Evolutionary conservation across 176 grass and related monocot genomes (phyloP).

Genomic region (sorghum (Sorghum bicolor)): Sorghum_bicolor_NCBIv3 NC_012871.2:63777501-63778000

Average conservation of each 20-base stretch:
- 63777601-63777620: no score
- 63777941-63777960: background rate
- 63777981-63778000: background rate
- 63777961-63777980: background rate
- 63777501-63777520: no score
- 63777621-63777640: no score
- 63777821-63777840: background rate
- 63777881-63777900: background rate
- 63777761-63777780: background rate
- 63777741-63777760: background rate
- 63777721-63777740: constrained; percentile 2
- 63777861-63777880: background rate
- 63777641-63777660: no score
- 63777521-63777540: background rate
- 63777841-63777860: background rate
- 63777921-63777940: background rate
- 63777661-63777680: no score
- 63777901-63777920: background rate
- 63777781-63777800: background rate
- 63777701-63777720: background rate
- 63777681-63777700: no score
- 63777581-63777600: background rate
- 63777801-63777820: constrained; percentile 7
- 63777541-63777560: background rate
- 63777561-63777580: background rate